Conservation (phyloP, 257 asterid species). For the Capsicum pubescens region DNA sequence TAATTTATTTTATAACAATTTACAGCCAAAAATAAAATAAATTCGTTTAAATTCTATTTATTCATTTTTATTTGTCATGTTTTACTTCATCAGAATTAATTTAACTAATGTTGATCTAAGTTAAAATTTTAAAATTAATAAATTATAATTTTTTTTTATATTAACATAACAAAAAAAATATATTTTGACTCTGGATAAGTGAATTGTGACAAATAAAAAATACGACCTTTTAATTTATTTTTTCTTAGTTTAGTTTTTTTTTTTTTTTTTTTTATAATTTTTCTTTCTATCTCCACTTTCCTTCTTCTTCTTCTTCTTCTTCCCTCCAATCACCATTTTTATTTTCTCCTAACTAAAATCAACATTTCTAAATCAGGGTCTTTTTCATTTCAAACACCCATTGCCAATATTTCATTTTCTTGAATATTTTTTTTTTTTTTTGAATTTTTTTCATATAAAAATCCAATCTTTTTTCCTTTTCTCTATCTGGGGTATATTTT, state of each 20-base stretch:
- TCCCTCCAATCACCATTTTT: constrained; percentile 25
- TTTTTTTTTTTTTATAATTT: background rate
- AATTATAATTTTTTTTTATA: no score
- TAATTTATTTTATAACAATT: background rate
- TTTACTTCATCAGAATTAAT: no score
- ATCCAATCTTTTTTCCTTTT: background rate
- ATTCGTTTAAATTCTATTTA: constrained; percentile 37
- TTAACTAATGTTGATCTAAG: no score
- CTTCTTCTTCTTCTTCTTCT: constrained; percentile 29
- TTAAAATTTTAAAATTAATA: no score
- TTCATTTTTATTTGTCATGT: no score
- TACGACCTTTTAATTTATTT: no score
- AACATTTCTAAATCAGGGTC: constrained; percentile 3
- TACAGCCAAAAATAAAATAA: constrained; percentile 23
- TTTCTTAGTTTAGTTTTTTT: background rate
- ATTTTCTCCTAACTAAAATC: background rate
- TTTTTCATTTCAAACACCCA: background rate
- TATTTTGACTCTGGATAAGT: no score
- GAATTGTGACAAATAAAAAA: no score
- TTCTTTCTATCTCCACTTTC: background rate
- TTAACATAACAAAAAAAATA: no score
- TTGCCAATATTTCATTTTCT: background rate
- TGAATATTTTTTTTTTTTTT: background rate
- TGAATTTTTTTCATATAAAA: background rate
- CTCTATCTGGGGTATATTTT: background rate